phyloP scores from a whole-genome alignment of 805 yeast species.

The Sporopachydermia lactativora region DNA sequence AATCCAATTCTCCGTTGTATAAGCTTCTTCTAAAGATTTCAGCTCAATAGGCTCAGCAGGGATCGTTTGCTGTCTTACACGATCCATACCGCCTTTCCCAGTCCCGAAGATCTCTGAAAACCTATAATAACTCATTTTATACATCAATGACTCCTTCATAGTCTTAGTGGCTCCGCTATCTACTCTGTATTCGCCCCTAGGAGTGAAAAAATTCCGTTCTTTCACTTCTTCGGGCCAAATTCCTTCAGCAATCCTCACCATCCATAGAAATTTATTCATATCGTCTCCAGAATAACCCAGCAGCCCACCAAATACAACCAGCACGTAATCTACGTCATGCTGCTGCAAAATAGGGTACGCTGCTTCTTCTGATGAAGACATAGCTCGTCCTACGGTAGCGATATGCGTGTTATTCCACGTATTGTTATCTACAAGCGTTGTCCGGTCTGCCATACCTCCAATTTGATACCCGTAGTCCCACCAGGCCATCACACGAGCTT shows the following conservation, averaged over 20 bases:
- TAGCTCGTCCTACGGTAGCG: constrained; percentile 97
- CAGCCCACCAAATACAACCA: constrained; percentile 88
- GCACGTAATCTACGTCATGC: constrained; percentile 90
- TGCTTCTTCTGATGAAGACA: constrained; percentile 79
- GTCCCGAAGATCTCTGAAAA: constrained; percentile 59
- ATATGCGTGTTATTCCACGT: constrained; percentile 99
- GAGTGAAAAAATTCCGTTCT: constrained; percentile 75
- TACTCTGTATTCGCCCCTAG: constrained; percentile 76
- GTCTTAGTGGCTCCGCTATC: constrained; percentile 71
- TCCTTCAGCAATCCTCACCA: constrained; percentile 97
- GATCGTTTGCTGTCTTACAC: constrained; percentile 79
- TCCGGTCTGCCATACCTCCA: constrained; percentile 99
- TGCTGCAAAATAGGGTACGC: constrained; percentile 79
- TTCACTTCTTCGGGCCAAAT: constrained; percentile 98
- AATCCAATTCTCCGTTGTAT: constrained; percentile 92
- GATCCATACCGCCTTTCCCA: constrained; percentile 49
- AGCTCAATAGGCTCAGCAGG: constrained; percentile 38
- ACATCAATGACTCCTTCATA: constrained; percentile 84
- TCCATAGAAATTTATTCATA: constrained; percentile 93
- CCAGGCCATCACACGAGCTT: constrained; percentile 95
- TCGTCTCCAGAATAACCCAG: constrained; percentile 94
- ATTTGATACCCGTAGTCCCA: constrained; percentile 99
- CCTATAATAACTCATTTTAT: constrained; percentile 86
- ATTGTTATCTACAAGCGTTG: constrained; percentile 95
- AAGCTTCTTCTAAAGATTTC: constrained; percentile 82